These are phyloP conservation scores for Dalechampia spathulata DNA, from an alignment of 441 rosid genomes.

Conservation along the genomic window DNA sequence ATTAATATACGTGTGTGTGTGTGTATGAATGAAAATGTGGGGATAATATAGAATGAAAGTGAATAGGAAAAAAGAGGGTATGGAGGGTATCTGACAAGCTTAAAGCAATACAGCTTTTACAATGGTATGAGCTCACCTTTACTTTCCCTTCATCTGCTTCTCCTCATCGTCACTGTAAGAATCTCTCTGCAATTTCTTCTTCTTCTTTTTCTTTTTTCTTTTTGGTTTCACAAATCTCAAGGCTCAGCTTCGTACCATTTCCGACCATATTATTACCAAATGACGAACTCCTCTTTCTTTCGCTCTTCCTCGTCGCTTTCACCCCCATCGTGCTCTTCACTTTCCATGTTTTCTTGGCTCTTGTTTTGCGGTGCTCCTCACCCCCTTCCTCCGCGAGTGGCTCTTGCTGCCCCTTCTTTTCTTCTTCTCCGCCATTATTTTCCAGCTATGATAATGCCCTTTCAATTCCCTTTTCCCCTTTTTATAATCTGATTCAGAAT, in stretches of 20 bases:
- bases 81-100: slow-evolving; percentile 12
- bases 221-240: slow-evolving; percentile 7
- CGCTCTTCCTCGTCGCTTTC: not conserved
- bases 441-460: no score
- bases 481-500: no score
- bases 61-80: no score
- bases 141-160: no score
- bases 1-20: no score
- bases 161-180: slow-evolving; percentile 14
- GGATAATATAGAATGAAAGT: no score
- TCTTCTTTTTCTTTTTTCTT: not conserved
- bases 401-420: no score
- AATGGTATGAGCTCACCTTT: no score
- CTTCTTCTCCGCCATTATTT: not conserved
- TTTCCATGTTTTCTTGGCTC: not conserved
- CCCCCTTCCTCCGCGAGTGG: not conserved
- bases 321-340: not conserved
- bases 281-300: slow-evolving; percentile 15
- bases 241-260: slow-evolving; percentile 17
- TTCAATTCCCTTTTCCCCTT: no score
- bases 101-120: slow-evolving; percentile 24
- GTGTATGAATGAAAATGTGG: no score
- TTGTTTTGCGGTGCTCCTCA: not conserved
- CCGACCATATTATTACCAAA: slow-evolving; percentile 36
- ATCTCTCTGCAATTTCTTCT: slow-evolving; percentile 6